Base-by-base conservation (phyloP, 1,284 basidiomycete genomes). In the Cryptococcus sp. region DNA sequence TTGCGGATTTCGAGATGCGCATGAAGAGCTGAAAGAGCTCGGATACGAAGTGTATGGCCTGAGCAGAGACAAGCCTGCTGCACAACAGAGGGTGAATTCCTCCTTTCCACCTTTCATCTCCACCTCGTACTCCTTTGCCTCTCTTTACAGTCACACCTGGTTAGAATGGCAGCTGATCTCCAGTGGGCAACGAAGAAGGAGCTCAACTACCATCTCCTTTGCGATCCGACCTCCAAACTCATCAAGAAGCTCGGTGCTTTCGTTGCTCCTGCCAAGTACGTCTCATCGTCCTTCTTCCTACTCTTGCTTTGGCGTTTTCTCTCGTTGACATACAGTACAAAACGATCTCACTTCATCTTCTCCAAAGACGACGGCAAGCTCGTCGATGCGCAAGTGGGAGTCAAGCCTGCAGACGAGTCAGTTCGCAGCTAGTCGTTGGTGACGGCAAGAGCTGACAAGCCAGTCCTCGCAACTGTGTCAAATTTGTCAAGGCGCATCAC, bases 321-420 rank as follows among this genome's bases (percentile, higher is more conserved):
- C 39, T 23, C 25, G 12, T n/a, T 25, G 31, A 40, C 52, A 25
- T 1, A 24, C 52, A 73, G 82, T 75, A 89, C 87, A 38, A 86
- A 86, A 71, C 81, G 90, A 18, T 89, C 86, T 54, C 89, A 93
- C 70, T 93, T 93, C 71, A 80, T 94, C 56, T 92, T 94, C 59
- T 86, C 82, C 58, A 86, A 87, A 69, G 87, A 86, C 9, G 63
- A 64, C 0, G 91, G 89, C 1, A 87, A 87, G 68, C 76, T 94
- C 34, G 71, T 92, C 14, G 84, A 92, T 26, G 86, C 82, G 73
- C 82, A 82, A 62, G 76, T 87, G 6, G 86, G 87, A 1, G 89
- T 93, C 46, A 87, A 88, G 64, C 85, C 90, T 1, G 82, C 68
- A 0, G 86, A 91, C 25, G 74, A 76, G 73, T 74, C 44, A 56